Percentiles rank a stretch among this genome's conserved stretches.
phyloP scores from a whole-genome alignment of 2,329 filamentous ascomycete species.

The Verticillium nonalfalfae region DNA sequence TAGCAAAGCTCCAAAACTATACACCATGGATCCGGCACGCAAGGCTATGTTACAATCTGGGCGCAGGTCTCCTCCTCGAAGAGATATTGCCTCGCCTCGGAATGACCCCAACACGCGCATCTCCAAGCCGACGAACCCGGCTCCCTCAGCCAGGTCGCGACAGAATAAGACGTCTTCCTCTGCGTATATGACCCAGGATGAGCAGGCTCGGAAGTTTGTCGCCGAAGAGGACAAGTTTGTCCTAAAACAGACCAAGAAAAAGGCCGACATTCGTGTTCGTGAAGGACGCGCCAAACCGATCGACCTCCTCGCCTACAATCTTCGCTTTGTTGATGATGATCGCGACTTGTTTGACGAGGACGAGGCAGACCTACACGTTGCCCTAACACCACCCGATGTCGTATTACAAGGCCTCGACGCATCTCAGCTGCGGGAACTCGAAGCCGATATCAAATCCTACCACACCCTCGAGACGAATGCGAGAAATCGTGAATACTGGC shows the following conservation, averaged over 20 bases:
- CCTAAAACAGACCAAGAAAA: slow-evolving; percentile 94
- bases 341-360: slow-evolving; percentile 83
- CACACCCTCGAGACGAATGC: slow-evolving; percentile 71
- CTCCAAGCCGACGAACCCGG: slow-evolving; percentile 39
- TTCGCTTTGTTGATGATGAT: slow-evolving; percentile 81
- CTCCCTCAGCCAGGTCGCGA: slow-evolving; percentile 18
- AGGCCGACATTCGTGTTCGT: slow-evolving; percentile 89
- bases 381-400: slow-evolving; percentile 73
- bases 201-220: slow-evolving; percentile 77
- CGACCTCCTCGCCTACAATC: slow-evolving; percentile 86
- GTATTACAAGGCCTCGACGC: slow-evolving; percentile 69
- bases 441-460: slow-evolving; percentile 77
- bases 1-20: not conserved
- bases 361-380: slow-evolving; percentile 64
- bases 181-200: slow-evolving; percentile 63
- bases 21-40: slow-evolving; percentile 46
- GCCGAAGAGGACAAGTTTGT: slow-evolving; percentile 95
- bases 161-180: slow-evolving; percentile 20
- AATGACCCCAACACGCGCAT: slow-evolving; percentile 50
- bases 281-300: slow-evolving; percentile 88
- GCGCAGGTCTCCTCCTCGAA: slow-evolving; percentile 25
- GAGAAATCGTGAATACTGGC: slow-evolving; percentile 85
- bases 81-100: slow-evolving; percentile 49
- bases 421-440: slow-evolving; percentile 65
- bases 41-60: slow-evolving; percentile 45